Conservation (phyloP, 371 early-diverging fungal genomes). For the Choanephora cucurbitarum region DNA sequence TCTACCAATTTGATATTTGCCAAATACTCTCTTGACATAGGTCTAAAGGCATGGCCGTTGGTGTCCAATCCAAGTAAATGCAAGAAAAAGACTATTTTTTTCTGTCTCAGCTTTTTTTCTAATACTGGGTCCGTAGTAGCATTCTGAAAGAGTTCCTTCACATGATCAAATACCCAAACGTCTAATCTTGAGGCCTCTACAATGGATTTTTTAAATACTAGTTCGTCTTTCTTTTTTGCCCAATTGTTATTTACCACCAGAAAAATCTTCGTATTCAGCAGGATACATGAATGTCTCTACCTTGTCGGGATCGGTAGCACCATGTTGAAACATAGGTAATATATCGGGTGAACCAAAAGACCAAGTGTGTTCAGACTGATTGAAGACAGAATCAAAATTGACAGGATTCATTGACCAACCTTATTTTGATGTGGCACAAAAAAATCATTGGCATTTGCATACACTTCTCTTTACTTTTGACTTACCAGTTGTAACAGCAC, state of each 20-base stretch:
- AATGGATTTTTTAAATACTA: background rate
- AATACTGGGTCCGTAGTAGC: constrained; percentile 55
- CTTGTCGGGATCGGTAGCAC: constrained; percentile 75
- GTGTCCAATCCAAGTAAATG: constrained; percentile 95
- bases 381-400: constrained; percentile 94
- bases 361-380: constrained; percentile 89
- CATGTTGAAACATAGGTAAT: constrained; percentile 92
- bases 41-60: constrained; percentile 91
- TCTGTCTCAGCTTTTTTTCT: constrained; percentile 59
- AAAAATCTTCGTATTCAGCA: constrained; percentile 88
- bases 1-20: constrained; percentile 86
- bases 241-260: constrained; percentile 66
- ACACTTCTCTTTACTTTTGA: background rate
- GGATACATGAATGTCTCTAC: constrained; percentile 92
- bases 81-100: constrained; percentile 86
- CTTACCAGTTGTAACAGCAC: constrained; percentile 91
- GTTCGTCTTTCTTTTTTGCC: constrained; percentile 1
- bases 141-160: constrained; percentile 46
- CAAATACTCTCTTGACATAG: constrained; percentile 82
- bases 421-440: constrained; percentile 18
- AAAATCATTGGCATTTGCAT: too few relatives aligned
- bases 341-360: constrained; percentile 98
- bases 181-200: constrained; percentile 87
- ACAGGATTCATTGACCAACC: constrained; percentile 98
- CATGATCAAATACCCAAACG: constrained; percentile 85